A percentile compares a stretch with the other conserved stretches of the same genome.
These are phyloP conservation scores for Perkinsus chesapeaki DNA, from an alignment of 169 alveolate genomes.

Conservation along the genomic window DNA sequence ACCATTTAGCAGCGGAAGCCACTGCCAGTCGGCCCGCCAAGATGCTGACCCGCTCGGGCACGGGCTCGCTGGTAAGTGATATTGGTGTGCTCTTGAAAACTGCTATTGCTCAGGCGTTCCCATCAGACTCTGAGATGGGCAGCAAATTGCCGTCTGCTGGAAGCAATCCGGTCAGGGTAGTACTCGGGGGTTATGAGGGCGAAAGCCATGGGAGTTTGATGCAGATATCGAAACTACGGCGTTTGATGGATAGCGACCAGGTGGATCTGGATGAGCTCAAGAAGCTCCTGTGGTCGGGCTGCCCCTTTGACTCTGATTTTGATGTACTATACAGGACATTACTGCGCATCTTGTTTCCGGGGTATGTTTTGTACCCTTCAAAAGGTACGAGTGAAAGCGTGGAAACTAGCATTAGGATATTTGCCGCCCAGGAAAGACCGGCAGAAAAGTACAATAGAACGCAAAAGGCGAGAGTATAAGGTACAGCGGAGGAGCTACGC, in stretches of 20 bases:
- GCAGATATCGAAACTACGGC: not conserved
- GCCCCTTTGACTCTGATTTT: not conserved
- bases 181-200: not conserved
- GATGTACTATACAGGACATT: too few species aligned
- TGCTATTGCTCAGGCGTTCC: not conserved
- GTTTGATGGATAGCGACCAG: not conserved
- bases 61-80: not conserved
- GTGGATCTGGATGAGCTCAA: constrained; percentile 1
- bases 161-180: not conserved
- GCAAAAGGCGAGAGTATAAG: not conserved
- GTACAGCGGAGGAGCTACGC: not conserved
- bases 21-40: not conserved
- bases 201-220: not conserved
- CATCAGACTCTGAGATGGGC: not conserved
- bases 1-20: not conserved
- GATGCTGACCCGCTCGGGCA: not conserved
- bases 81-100: not conserved
- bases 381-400: not conserved
- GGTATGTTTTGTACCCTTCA: not conserved
- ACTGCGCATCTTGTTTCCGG: too few species aligned
- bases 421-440: not conserved
- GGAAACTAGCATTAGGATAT: not conserved
- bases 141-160: not conserved
- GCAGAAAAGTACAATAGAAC: not conserved
- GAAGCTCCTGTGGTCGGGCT: constrained; percentile 9